phyloP scores from a whole-genome alignment of 345 rosid species.

The Clausena lansium region DNA sequence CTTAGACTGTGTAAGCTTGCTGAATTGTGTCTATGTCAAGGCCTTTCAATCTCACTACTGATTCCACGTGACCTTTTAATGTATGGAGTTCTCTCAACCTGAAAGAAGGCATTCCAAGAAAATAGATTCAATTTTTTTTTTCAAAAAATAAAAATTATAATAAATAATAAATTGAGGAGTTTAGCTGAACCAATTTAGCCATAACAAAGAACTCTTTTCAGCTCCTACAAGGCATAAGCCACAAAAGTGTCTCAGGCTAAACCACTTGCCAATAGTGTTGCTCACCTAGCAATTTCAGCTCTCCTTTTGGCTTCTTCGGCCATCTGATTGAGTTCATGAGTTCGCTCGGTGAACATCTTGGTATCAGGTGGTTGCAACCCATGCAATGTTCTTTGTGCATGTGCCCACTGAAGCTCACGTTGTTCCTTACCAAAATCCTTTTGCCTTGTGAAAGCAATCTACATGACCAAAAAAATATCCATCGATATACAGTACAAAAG shows the following conservation, averaged over 20 bases:
- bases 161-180: too few species aligned
- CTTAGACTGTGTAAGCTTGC: slow-evolving; percentile 89
- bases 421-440: slow-evolving; percentile 97
- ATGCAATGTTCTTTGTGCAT: slow-evolving; percentile 95
- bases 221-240: neutral
- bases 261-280: neutral
- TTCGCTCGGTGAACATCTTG: slow-evolving; percentile 83
- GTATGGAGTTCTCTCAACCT: slow-evolving; percentile 96
- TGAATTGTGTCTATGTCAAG: slow-evolving; percentile 96
- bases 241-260: neutral
- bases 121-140: neutral
- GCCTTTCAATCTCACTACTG: slow-evolving; percentile 89
- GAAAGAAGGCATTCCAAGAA: slow-evolving; percentile 10
- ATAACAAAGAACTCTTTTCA: neutral
- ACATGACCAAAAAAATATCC: slow-evolving; percentile 15
- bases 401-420: slow-evolving; percentile 99
- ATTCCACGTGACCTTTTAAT: slow-evolving; percentile 95
- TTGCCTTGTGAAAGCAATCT: slow-evolving; percentile 98
- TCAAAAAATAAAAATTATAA: neutral
- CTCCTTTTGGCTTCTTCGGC: slow-evolving; percentile 98
- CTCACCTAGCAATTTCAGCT: slow-evolving; percentile 95
- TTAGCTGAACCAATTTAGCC: neutral
- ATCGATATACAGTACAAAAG: neutral
- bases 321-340: slow-evolving; percentile 93
- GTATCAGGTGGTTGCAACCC: slow-evolving; percentile 93